Evolutionary conservation across 192 early-diverging fungal genomes (phyloP).

Genomic region (Globomyces pollinis-pini): DNA sequence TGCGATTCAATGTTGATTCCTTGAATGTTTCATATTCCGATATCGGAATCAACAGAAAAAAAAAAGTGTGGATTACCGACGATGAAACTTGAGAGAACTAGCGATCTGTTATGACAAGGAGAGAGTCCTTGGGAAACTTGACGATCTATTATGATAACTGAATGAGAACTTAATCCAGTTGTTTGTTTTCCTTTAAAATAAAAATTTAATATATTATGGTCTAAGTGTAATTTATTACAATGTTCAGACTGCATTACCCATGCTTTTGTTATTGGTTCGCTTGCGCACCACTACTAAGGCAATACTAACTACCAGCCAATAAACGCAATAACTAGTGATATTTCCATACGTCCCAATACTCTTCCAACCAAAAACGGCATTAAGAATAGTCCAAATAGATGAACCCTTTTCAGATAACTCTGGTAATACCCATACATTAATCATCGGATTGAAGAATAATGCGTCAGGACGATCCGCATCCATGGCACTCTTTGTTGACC

Average conservation of each 20-base stretch:
- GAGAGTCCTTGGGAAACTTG: no score
- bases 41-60: no score
- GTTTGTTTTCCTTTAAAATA: no score
- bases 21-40: no score
- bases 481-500: conserved; percentile 36
- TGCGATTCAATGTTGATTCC: no score
- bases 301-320: conserved; percentile 57
- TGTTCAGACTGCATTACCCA: neutral
- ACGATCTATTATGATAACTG: no score
- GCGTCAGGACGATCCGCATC: conserved; percentile 62
- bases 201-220: no score
- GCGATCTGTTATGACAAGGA: no score
- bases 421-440: conserved; percentile 56
- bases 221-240: no score
- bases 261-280: neutral
- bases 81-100: no score
- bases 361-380: conserved; percentile 70
- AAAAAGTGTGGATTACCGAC: no score
- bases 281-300: neutral
- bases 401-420: conserved; percentile 16
- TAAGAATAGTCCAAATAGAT: conserved; percentile 62
- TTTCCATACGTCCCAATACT: conserved; percentile 66
- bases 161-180: no score
- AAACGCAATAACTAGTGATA: conserved; percentile 68
- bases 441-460: conserved; percentile 45